A percentile compares a stretch with the other conserved stretches of the same genome.
Evolutionary conservation across 108 stramenopile species (phyloP).

Genomic region (Cyclostephanos tholiformis): DNA sequence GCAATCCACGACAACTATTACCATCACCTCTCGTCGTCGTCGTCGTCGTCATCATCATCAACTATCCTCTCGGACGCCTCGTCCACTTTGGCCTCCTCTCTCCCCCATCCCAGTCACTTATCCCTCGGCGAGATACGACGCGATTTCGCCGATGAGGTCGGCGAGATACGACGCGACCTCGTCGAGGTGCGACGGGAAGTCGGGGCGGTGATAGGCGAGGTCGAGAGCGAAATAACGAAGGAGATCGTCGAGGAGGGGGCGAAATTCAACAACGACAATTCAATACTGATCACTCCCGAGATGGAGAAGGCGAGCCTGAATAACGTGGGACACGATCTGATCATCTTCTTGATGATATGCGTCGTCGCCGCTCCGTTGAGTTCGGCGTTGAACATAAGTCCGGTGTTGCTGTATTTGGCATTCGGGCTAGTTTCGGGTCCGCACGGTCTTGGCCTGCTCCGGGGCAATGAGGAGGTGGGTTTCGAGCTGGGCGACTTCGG

Average conservation of each 20-base stretch:
- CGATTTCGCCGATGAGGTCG: neutral
- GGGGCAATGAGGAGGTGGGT: conserved; percentile 57
- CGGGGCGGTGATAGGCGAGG: conserved; percentile 21
- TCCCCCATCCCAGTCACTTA: conserved; percentile 1
- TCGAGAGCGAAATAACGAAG: conserved; percentile 28
- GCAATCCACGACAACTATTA: neutral
- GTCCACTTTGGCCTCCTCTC: neutral
- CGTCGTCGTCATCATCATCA: conserved; percentile 10
- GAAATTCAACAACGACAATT: neutral
- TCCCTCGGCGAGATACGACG: neutral
- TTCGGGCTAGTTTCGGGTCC: conserved; percentile 67
- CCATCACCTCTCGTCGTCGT: neutral
- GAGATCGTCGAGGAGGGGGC: neutral
- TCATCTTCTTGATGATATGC: conserved; percentile 60
- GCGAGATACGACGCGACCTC: neutral
- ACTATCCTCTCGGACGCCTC: conserved; percentile 29
- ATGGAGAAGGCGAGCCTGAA: conserved; percentile 46
- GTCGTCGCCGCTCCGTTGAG: conserved; percentile 62
- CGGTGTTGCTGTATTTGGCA: conserved; percentile 61
- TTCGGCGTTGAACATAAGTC: conserved; percentile 54
- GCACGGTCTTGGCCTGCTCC: conserved; percentile 59
- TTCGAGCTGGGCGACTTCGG: conserved; percentile 76
- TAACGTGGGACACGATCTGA: conserved; percentile 64
- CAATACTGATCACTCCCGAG: conserved; percentile 31
- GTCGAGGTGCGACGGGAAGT: conserved; percentile 15